phyloP scores from a whole-genome alignment of 2,329 filamentous ascomycete genomes.

The Raffaelea deltoideospora region DNA sequence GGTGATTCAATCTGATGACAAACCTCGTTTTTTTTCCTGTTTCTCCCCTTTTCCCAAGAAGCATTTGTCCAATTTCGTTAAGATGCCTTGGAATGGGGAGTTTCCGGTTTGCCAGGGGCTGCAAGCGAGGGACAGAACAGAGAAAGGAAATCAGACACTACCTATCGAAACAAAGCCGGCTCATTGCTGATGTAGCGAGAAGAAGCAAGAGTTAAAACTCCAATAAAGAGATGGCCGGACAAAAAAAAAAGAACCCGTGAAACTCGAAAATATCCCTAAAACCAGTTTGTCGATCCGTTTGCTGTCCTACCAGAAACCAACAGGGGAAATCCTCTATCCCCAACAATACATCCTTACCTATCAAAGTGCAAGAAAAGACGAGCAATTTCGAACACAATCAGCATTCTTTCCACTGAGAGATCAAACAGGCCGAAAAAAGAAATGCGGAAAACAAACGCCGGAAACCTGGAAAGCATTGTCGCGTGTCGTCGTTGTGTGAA shows the following conservation, averaged over 20 bases:
- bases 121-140: constrained; percentile 23
- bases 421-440: constrained; percentile 3
- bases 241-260: background rate
- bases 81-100: background rate
- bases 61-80: background rate
- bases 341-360: background rate
- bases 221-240: no score
- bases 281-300: background rate
- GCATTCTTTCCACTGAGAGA: background rate
- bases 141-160: background rate
- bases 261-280: background rate
- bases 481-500: constrained; percentile 5
- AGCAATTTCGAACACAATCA: background rate
- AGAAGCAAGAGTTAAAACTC: background rate
- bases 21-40: constrained; percentile 1
- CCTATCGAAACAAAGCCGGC: background rate
- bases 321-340: background rate
- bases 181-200: background rate
- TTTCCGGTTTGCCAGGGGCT: constrained; percentile 16
- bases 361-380: background rate
- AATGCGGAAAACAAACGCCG: constrained; percentile 3
- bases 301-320: background rate
- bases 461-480: constrained; percentile 5
- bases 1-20: constrained; percentile 12
- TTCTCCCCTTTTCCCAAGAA: background rate